These are phyloP conservation scores for Phialocephala subalpina DNA, from an alignment of 2,329 filamentous ascomycete genomes.

Conservation along the genomic window DNA sequence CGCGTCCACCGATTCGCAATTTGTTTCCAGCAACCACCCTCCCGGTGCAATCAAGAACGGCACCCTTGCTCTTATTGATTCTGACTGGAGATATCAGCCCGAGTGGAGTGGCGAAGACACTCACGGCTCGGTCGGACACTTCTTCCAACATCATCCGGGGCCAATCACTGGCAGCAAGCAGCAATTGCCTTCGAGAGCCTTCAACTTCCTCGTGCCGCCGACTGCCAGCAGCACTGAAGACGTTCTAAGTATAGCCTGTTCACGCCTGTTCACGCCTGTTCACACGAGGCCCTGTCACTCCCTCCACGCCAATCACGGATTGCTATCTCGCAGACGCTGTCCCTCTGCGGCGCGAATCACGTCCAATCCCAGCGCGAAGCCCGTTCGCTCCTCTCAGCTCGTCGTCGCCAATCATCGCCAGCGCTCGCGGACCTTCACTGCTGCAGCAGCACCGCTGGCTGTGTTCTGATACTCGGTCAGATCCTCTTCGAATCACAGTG, in stretches of 20 bases:
- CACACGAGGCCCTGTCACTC: slow-evolving; percentile 18
- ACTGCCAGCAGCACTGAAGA: slow-evolving; percentile 24
- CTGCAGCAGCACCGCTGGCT: neutral
- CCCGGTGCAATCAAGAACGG: slow-evolving; percentile 26
- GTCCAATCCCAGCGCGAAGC: slow-evolving; percentile 32
- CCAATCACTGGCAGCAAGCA: slow-evolving; percentile 8
- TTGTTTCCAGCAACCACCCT: slow-evolving; percentile 33
- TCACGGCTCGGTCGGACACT: slow-evolving; percentile 13
- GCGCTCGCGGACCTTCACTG: slow-evolving; percentile 10
- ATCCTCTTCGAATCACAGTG: slow-evolving; percentile 18
- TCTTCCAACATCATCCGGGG: neutral
- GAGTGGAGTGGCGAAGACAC: slow-evolving; percentile 9
- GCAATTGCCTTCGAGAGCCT: slow-evolving; percentile 7
- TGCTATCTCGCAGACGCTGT: slow-evolving; percentile 29
- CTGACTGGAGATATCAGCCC: slow-evolving; percentile 8
- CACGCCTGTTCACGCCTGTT: slow-evolving; percentile 21
- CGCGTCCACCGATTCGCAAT: neutral
- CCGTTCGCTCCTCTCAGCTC: slow-evolving; percentile 4
- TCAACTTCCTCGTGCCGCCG: slow-evolving; percentile 28
- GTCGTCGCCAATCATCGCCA: slow-evolving; percentile 7
- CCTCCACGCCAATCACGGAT: slow-evolving; percentile 31
- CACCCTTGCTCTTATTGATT: slow-evolving; percentile 21
- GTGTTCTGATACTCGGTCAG: slow-evolving; percentile 18
- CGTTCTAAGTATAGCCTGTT: slow-evolving; percentile 39
- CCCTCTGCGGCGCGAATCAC: slow-evolving; percentile 42